phyloP scores from a whole-genome alignment of 2,329 filamentous ascomycete species.

The Teratosphaeriaceae sp. region DNA sequence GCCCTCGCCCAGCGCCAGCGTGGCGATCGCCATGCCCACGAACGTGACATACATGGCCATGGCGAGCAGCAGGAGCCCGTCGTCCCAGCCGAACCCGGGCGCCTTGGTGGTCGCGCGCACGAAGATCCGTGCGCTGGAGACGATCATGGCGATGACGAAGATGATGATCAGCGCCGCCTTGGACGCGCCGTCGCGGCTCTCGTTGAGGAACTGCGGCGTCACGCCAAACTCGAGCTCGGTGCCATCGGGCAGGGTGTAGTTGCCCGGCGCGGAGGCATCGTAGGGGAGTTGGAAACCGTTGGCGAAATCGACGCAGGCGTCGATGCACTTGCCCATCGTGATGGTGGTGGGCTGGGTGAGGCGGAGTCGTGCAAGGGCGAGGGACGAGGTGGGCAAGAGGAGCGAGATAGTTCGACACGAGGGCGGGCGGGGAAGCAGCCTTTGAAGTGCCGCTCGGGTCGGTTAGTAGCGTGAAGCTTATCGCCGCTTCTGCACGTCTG shows the following conservation, averaged over 20 bases:
- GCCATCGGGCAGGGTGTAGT: constrained; percentile 5
- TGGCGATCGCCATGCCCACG: constrained; percentile 35
- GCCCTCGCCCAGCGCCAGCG: constrained; percentile 44
- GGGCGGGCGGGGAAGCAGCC: not conserved
- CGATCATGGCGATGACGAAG: constrained; percentile 31
- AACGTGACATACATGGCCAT: constrained; percentile 35
- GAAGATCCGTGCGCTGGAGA: constrained; percentile 33
- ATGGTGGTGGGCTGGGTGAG: not conserved
- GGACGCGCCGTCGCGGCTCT: constrained; percentile 32
- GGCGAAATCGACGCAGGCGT: constrained; percentile 2
- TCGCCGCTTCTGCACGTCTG: no score
- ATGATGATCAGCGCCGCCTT: constrained; percentile 35
- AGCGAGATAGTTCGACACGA: no score
- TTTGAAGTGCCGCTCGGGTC: no score
- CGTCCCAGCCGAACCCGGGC: constrained; percentile 32
- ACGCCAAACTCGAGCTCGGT: constrained; percentile 16
- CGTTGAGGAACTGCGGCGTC: constrained; percentile 30
- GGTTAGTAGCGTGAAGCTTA: no score
- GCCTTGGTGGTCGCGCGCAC: constrained; percentile 9
- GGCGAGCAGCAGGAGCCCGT: constrained; percentile 30
- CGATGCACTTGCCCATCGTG: constrained; percentile 4
- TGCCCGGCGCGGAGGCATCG: constrained; percentile 3
- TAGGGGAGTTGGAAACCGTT: constrained; percentile 1
- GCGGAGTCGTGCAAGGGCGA: not conserved
- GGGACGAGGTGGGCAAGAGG: no score